phyloP scores from a whole-genome alignment of 2,329 filamentous ascomycete species.

The Ilyonectria sp. region DNA sequence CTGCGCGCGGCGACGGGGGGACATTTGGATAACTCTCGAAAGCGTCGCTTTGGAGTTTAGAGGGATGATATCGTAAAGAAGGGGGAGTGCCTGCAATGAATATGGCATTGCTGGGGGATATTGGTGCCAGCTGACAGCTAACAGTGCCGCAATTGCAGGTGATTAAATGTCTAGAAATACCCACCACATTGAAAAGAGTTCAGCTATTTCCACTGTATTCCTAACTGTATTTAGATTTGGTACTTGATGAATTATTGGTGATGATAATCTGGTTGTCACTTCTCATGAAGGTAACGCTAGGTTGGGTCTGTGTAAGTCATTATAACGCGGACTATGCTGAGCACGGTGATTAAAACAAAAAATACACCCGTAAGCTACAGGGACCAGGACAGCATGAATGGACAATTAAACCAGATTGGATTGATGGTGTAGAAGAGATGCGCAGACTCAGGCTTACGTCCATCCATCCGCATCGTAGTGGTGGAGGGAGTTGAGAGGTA shows the following conservation, averaged over 20 bases:
- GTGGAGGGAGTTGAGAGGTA: slow-evolving; percentile 15
- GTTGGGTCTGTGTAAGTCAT: slow-evolving; percentile 1
- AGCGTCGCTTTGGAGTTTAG: slow-evolving; percentile 7
- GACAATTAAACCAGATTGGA: background rate
- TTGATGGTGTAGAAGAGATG: background rate
- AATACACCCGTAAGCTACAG: background rate
- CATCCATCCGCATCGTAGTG: background rate
- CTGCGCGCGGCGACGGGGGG: background rate
- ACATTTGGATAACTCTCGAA: background rate
- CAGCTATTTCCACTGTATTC: background rate
- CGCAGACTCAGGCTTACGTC: background rate
- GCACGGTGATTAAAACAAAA: background rate
- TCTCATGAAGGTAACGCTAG: background rate
- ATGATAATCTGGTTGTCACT: background rate
- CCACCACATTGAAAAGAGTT: background rate
- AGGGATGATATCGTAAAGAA: background rate
- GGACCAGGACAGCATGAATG: background rate
- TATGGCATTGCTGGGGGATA: background rate
- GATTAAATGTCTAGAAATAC: background rate
- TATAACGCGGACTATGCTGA: background rate
- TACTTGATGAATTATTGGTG: background rate
- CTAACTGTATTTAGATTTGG: background rate
- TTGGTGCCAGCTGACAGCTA: no score
- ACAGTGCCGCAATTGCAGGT: background rate
- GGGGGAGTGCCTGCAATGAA: background rate